phyloP scores from a whole-genome alignment of 768 basidiomycete species.

The Suillus hirtellus region DNA sequence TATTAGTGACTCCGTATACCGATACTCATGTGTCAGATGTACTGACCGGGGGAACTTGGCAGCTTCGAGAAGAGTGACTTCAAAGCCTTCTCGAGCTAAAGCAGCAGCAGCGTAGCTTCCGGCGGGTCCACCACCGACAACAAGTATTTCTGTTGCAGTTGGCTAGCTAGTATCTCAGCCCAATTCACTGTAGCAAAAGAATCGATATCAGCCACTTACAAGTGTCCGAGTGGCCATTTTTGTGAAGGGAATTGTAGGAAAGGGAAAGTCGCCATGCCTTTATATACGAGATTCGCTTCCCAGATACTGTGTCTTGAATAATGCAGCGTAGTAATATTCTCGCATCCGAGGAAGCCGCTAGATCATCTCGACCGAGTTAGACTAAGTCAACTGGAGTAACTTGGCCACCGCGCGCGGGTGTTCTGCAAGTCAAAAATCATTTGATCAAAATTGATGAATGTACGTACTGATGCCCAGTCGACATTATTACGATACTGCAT shows the following conservation, averaged over 20 bases:
- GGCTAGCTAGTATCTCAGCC: conserved; percentile 1
- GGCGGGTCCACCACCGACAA: conserved; percentile 48
- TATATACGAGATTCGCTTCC: neutral
- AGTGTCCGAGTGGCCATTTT: neutral
- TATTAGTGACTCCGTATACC: neutral
- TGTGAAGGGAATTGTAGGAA: neutral
- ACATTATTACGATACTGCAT: neutral
- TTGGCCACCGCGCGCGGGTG: neutral
- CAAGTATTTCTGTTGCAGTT: conserved; percentile 16
- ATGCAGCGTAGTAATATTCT: neutral
- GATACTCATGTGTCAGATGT: conserved; percentile 49
- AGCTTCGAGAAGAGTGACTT: conserved; percentile 54
- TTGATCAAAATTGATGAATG: neutral
- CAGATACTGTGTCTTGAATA: neutral
- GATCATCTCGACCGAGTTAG: neutral
- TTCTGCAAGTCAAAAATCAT: neutral
- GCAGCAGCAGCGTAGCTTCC: conserved; percentile 58
- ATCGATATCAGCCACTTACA: neutral
- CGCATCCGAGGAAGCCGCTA: neutral
- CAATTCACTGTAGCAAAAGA: neutral
- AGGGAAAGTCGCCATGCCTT: neutral
- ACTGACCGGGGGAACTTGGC: conserved; percentile 50
- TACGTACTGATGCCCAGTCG: no score
- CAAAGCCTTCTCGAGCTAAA: conserved; percentile 54
- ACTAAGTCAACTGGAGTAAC: neutral